Evolutionary conservation across 345 rosid species (phyloP), one percentile per base, ranked within the genome.

Genomic region (Hypericum perforatum): DNA sequence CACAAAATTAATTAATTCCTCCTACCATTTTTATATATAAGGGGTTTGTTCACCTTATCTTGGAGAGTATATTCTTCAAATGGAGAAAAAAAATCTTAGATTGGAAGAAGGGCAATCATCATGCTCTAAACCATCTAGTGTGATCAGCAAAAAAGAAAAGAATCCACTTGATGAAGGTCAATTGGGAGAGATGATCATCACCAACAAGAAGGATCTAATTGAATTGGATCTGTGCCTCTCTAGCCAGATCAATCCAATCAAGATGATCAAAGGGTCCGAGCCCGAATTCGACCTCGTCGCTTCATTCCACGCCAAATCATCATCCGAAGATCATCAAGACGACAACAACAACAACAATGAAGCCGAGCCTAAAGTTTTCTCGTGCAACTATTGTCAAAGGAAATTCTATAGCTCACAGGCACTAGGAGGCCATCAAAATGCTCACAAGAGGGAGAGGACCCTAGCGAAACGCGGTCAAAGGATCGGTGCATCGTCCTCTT

Each of bases 221-320:
- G 73, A 62, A 11, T 73, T 89, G 69, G 90, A 82, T 65, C 87
- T 86, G 49, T 74, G 76, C 56, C 79, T 86, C 56, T 74, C 70
- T 16, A 63, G 68, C 61, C 70, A 69, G 45, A 71, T 69, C 32
- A 37, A 49, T 52, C 73, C 32, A 22, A 22, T 22, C 32, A 22
- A 22, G 32, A 22, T 22, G 32, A 22, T 22, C 32, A 22, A 48
- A 39, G 76, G 65, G 38, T 61, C 52, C n/a, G 63, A 53, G 45
- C 49, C 66, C 16, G 78, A 78, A 52, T 78, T 78, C 59, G 71
- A 74, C 58, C 82, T 82, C 61, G 67, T 82, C n/a, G 61, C 64
- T 49, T 66, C 71, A 54, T 70, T 85, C 40, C 68, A 74, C 37
- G 32, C 37, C 37, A 41, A 39, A 7, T 50, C 71, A 6, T 49